Evolutionary conservation across 2,329 filamentous ascomycete genomes (phyloP), one percentile per base, ranked within the genome.

Genomic region (Cercospora janseana): DNA sequence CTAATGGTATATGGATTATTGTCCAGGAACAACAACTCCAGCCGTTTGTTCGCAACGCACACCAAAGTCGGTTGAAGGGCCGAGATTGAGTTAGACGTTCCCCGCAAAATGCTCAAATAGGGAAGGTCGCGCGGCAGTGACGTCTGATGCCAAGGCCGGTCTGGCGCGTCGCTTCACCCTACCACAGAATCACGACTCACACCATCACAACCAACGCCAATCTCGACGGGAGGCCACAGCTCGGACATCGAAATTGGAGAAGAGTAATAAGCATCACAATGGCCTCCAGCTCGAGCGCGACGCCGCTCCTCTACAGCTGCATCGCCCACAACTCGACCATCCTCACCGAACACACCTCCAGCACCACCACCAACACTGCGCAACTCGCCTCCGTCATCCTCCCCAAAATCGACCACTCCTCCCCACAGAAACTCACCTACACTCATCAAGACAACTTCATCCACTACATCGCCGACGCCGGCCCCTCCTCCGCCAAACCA

Each of bases 301-400:
- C 66, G 12, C 67, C 67, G 5, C 61, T 69, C 38, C 63, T 69
- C 46, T 70, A 69, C 75, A 85, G 89, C 61, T 97, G 93, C 75
- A 93, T 98, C 71, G 90, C 93, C 43, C 85, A 97, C 74, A 86
- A 93, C 66, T 88, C 83, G 48, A 97, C 91, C 37, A 95, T 98
- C 72, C 84, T 98, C 54, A 76, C 88, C 65, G 93, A 98, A 75
- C 92, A 94, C 75, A 94, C 89, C 41, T 85, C 88, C 26, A 89
- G 89, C 2, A 87, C 90, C 55, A 85, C 87, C 7, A 88, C 86
- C 32, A 83, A 88, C 60, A 87, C 88, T 50, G 90, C 89, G 4
- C 90, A 86, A 9, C 86, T 97, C 63, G 89, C 92, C 60, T 93
- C 90, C 35, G 78, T 96, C 63, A 90, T 98, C 75, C 88, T 98